phyloP scores from a whole-genome alignment of 257 asterid genomes.

The Solanum piurae region DNA sequence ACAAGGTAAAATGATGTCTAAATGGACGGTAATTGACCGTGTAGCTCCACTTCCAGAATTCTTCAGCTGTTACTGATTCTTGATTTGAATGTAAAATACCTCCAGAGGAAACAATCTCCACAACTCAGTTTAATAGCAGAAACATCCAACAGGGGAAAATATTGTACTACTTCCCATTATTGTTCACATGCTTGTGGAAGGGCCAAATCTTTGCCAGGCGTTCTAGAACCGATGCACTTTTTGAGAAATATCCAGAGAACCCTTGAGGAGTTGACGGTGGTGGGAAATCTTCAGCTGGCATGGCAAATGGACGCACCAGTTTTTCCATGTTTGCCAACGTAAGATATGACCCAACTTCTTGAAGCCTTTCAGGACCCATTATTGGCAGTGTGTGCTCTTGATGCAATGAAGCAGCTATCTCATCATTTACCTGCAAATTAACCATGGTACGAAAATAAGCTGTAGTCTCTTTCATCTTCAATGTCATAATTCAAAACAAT shows the following conservation, averaged over 20 bases:
- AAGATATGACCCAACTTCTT: constrained; percentile 65
- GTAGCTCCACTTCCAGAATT: background rate
- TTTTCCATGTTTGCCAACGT: constrained; percentile 73
- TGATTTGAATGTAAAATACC: background rate
- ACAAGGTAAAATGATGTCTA: background rate
- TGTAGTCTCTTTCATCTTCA: background rate
- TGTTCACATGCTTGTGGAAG: constrained; percentile 52
- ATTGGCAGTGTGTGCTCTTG: constrained; percentile 88
- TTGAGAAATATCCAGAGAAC: constrained; percentile 85
- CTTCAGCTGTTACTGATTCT: background rate
- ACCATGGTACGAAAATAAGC: background rate
- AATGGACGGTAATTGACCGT: background rate
- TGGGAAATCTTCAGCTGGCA: constrained; percentile 96
- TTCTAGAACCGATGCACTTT: constrained; percentile 75
- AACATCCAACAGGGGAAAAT: background rate
- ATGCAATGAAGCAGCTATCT: constrained; percentile 56
- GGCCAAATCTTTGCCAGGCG: constrained; percentile 92
- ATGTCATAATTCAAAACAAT: no score
- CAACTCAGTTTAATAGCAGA: background rate
- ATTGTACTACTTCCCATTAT: constrained; percentile 30
- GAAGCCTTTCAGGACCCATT: constrained; percentile 91
- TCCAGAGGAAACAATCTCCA: background rate
- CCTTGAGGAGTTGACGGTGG: constrained; percentile 83
- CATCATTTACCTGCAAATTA: constrained; percentile 46
- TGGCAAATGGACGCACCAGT: constrained; percentile 70